These are phyloP conservation scores for Phytophthora multivora DNA, from an alignment of 352 stramenopile species.

Conservation along the genomic window DNA sequence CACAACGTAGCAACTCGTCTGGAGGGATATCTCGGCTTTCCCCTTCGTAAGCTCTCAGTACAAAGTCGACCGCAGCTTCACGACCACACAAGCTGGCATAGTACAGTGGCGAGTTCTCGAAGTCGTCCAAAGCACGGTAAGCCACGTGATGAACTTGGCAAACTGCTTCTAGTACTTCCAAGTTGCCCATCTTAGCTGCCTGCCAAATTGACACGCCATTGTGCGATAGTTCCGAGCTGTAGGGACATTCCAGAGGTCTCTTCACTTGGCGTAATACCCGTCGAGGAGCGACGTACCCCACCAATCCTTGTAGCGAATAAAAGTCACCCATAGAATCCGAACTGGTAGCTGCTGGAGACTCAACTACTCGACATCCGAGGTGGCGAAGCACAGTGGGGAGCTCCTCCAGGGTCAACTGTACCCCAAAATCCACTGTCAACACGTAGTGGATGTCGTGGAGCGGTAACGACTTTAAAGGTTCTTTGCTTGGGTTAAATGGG, in stretches of 20 bases:
- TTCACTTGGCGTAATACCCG: constrained; percentile 31
- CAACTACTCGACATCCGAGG: constrained; percentile 33
- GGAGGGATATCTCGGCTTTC: constrained; percentile 10
- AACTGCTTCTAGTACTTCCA: constrained; percentile 25
- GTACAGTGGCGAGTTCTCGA: constrained; percentile 42
- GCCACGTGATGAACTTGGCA: constrained; percentile 20
- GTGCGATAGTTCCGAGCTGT: constrained; percentile 9
- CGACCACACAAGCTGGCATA: constrained; percentile 40
- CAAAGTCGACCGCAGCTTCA: constrained; percentile 29
- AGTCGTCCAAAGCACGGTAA: constrained; percentile 36
- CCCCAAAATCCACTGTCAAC: constrained; percentile 31
- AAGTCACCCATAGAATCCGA: constrained; percentile 8
- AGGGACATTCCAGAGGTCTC: constrained; percentile 7
- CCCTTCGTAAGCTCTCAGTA: constrained; percentile 31
- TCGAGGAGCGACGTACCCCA: constrained; percentile 34
- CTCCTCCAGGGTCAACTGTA: constrained; percentile 35
- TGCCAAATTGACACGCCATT: constrained; percentile 42
- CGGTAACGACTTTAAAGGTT: constrained; percentile 16
- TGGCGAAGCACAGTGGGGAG: constrained; percentile 32
- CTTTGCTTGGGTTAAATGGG: background rate
- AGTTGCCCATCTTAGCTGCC: constrained; percentile 34
- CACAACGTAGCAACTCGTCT: constrained; percentile 40
- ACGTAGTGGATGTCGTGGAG: constrained; percentile 40
- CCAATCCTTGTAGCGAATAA: constrained; percentile 31
- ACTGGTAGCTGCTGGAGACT: constrained; percentile 2